Evolutionary conservation across 495 filamentous ascomycete genomes (phyloP).

Genomic region (Elaphomyces granulatus): DNA sequence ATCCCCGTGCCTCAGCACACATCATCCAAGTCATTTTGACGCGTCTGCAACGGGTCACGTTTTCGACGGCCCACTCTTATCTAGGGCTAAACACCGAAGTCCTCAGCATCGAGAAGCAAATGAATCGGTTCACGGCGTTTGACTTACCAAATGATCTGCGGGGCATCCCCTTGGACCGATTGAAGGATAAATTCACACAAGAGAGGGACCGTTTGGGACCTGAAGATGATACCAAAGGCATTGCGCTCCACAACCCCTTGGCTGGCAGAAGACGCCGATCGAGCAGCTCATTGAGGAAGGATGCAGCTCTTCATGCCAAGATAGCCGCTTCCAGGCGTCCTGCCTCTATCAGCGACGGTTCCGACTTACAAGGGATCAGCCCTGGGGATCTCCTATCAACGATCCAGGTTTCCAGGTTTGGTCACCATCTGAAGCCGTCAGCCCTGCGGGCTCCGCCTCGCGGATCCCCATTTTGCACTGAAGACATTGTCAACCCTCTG

Average conservation of each 20-base stretch:
- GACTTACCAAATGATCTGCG: slow-evolving; percentile 87
- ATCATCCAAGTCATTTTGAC: slow-evolving; percentile 96
- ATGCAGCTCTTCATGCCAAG: slow-evolving; percentile 59
- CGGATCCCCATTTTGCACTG: slow-evolving; percentile 1
- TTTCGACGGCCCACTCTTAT: slow-evolving; percentile 86
- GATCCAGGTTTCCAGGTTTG: slow-evolving; percentile 54
- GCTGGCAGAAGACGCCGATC: slow-evolving; percentile 53
- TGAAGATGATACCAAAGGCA: slow-evolving; percentile 83
- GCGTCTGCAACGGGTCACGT: slow-evolving; percentile 83
- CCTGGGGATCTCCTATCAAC: slow-evolving; percentile 73
- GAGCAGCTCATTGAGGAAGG: slow-evolving; percentile 62
- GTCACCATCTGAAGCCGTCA: slow-evolving; percentile 22
- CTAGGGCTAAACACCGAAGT: slow-evolving; percentile 85
- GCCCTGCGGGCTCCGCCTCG: slow-evolving; percentile 1
- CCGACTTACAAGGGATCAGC: slow-evolving; percentile 29
- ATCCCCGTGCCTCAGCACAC: slow-evolving; percentile 90
- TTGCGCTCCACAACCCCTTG: slow-evolving; percentile 80
- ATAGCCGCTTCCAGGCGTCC: slow-evolving; percentile 18
- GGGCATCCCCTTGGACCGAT: slow-evolving; percentile 62
- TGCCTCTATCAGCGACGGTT: slow-evolving; percentile 3
- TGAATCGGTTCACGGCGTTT: slow-evolving; percentile 81
- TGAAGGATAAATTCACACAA: slow-evolving; percentile 85
- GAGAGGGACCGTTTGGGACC: slow-evolving; percentile 72
- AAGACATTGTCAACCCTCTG: slow-evolving; percentile 35
- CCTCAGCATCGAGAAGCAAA: slow-evolving; percentile 74